phyloP scores from a whole-genome alignment of 2,329 filamentous ascomycete genomes.

The Pyrenochaeta sp. region DNA sequence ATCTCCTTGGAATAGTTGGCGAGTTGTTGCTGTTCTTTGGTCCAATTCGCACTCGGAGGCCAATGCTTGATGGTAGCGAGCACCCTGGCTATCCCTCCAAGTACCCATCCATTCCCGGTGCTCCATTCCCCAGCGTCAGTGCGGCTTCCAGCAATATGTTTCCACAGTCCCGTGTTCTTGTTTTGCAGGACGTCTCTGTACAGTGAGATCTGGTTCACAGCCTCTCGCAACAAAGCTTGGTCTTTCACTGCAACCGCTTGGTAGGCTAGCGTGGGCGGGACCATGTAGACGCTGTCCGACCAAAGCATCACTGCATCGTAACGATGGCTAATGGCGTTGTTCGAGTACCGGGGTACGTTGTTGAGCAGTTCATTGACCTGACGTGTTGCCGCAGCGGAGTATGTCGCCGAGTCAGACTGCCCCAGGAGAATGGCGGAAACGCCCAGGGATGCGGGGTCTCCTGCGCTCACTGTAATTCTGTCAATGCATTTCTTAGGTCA shows the following conservation, averaged over 20 bases:
- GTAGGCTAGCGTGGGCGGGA: conserved; percentile 59
- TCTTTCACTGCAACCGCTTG: conserved; percentile 52
- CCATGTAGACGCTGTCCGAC: conserved; percentile 61
- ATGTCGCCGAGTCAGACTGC: conserved; percentile 36
- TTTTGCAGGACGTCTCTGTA: conserved; percentile 53
- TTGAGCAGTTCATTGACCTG: conserved; percentile 53
- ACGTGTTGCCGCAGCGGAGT: conserved; percentile 48
- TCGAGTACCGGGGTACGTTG: conserved; percentile 51
- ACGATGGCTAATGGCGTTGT: conserved; percentile 59
- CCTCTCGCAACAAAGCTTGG: conserved; percentile 42
- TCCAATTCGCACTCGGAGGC: conserved; percentile 25
- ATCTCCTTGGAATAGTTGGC: conserved; percentile 47
- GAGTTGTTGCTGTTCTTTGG: conserved; percentile 33
- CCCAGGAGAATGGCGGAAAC: conserved; percentile 55
- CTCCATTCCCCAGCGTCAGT: conserved; percentile 54
- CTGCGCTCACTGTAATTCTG: conserved; percentile 37
- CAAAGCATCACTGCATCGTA: conserved; percentile 54
- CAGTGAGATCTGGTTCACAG: conserved; percentile 50
- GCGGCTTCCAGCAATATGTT: conserved; percentile 53
- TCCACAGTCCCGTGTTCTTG: conserved; percentile 48
- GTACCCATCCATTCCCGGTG: conserved; percentile 59
- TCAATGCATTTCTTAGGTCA: conserved; percentile 3
- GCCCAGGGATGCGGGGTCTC: conserved; percentile 56
- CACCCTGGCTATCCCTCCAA: conserved; percentile 57
- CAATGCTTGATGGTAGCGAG: conserved; percentile 53